Percentiles rank a stretch among this genome's conserved stretches.
Conservation (phyloP, 768 basidiomycete genomes). For the Leccinum boreale region DNA sequence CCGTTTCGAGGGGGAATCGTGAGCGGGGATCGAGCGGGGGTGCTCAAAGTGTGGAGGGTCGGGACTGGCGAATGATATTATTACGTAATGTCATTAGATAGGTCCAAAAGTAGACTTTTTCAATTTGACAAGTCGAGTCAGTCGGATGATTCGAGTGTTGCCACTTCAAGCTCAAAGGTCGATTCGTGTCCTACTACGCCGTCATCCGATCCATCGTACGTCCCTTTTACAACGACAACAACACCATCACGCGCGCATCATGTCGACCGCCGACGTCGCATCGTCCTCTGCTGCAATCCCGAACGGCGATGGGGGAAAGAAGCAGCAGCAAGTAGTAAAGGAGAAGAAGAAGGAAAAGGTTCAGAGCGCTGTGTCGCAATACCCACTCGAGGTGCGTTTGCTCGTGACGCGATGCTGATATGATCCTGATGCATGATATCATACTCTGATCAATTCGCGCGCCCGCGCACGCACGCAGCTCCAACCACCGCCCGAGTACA, state of each 20-base stretch:
- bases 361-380: constrained; percentile 35
- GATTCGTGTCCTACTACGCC: constrained; percentile 21
- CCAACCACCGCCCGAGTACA: constrained; percentile 79
- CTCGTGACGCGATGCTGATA: neutral
- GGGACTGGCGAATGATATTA: constrained; percentile 43
- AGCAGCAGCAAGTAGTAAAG: constrained; percentile 39
- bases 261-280: constrained; percentile 49
- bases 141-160: constrained; percentile 30
- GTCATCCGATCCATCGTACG: constrained; percentile 5
- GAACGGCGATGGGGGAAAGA: constrained; percentile 29
- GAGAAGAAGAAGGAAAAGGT: constrained; percentile 42
- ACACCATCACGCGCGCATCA: constrained; percentile 26
- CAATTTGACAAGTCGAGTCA: too few relatives aligned
- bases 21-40: constrained; percentile 88
- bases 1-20: constrained; percentile 91
- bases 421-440: neutral
- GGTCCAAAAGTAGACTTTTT: constrained; percentile 24
- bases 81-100: neutral
- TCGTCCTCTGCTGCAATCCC: constrained; percentile 53
- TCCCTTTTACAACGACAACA: constrained; percentile 2
- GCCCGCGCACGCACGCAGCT: constrained; percentile 50
- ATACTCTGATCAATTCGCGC: neutral
- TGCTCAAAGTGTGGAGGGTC: constrained; percentile 87
- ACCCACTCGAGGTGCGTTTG: constrained; percentile 59
- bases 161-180: constrained; percentile 32